Conservation (phyloP, 495 filamentous ascomycete species). For the Rhypophila decipiens region DNA sequence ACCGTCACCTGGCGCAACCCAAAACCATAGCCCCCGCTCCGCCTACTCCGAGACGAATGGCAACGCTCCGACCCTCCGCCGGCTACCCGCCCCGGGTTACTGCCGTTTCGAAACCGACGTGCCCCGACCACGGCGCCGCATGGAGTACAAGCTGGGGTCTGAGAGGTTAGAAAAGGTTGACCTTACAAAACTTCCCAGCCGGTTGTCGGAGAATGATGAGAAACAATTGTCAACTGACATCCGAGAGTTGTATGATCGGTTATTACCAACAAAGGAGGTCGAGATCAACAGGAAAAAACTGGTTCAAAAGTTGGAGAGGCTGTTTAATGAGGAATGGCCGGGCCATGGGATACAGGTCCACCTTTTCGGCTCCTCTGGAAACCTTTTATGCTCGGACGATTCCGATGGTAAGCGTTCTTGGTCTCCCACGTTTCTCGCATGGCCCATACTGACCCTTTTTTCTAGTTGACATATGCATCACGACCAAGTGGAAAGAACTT, state of each 20-base stretch:
- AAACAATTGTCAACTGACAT: constrained; percentile 72
- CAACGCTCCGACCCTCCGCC: constrained; percentile 58
- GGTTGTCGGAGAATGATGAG: constrained; percentile 69
- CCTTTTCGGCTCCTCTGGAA: constrained; percentile 95
- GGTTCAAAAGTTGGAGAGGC: constrained; percentile 74
- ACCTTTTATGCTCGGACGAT: constrained; percentile 89
- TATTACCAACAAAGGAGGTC: constrained; percentile 77
- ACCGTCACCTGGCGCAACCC: constrained; percentile 69
- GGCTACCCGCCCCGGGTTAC: constrained; percentile 44
- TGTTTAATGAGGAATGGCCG: constrained; percentile 88
- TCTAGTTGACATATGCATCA: constrained; percentile 94
- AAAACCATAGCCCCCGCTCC: constrained; percentile 81
- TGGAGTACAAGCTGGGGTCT: constrained; percentile 83
- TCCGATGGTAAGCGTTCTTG: constrained; percentile 71
- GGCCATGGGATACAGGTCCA: constrained; percentile 83
- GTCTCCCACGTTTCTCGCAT: neutral
- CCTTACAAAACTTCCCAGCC: constrained; percentile 55
- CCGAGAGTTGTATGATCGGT: constrained; percentile 70
- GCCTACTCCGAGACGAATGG: constrained; percentile 83
- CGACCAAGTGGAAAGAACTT: constrained; percentile 73
- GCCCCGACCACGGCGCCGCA: constrained; percentile 53
- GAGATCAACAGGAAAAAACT: constrained; percentile 67
- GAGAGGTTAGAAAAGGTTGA: constrained; percentile 66
- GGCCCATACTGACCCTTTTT: constrained; percentile 18
- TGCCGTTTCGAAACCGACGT: constrained; percentile 75